These are phyloP conservation scores for Talaromyces adpressus DNA, from an alignment of 495 filamentous ascomycete genomes.

Conservation along the genomic window DNA sequence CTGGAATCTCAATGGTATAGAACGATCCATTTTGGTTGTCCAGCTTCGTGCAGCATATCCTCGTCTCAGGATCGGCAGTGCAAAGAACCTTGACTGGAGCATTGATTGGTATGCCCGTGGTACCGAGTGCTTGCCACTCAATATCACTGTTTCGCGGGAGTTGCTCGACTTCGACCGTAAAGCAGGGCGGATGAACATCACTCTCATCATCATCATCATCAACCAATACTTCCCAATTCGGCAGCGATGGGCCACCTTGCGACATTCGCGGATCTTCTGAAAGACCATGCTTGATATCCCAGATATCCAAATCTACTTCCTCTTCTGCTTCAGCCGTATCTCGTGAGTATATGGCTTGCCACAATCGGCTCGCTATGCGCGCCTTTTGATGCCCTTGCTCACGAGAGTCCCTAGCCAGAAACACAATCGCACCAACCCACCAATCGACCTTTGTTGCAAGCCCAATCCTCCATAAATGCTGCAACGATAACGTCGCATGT, in stretches of 20 bases:
- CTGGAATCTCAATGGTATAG: constrained; percentile 25
- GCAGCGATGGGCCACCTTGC: constrained; percentile 14
- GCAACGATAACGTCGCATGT: constrained; percentile 61
- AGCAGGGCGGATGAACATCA: constrained; percentile 49
- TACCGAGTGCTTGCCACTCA: constrained; percentile 63
- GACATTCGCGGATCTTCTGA: constrained; percentile 10
- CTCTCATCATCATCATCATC: constrained; percentile 14
- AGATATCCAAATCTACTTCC: constrained; percentile 56
- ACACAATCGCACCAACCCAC: constrained; percentile 70
- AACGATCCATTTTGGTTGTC: constrained; percentile 20
- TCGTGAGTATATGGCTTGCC: constrained; percentile 41
- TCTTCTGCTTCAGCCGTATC: constrained; percentile 21
- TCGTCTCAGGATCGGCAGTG: constrained; percentile 1
- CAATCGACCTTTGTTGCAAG: constrained; percentile 60
- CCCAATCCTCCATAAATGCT: constrained; percentile 87
- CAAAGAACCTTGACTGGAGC: constrained; percentile 8
- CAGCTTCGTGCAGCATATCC: constrained; percentile 16
- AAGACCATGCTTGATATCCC: constrained; percentile 60
- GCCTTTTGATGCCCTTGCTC: constrained; percentile 24
- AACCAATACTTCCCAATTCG: constrained; percentile 23
- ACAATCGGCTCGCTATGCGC: constrained; percentile 38
- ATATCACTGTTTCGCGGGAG: constrained; percentile 62
- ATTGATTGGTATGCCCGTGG: constrained; percentile 21
- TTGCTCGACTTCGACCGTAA: constrained; percentile 64
- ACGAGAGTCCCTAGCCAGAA: constrained; percentile 38